phyloP scores from a whole-genome alignment of 1,284 basidiomycete genomes.

The Sporisorium scitamineum region DNA sequence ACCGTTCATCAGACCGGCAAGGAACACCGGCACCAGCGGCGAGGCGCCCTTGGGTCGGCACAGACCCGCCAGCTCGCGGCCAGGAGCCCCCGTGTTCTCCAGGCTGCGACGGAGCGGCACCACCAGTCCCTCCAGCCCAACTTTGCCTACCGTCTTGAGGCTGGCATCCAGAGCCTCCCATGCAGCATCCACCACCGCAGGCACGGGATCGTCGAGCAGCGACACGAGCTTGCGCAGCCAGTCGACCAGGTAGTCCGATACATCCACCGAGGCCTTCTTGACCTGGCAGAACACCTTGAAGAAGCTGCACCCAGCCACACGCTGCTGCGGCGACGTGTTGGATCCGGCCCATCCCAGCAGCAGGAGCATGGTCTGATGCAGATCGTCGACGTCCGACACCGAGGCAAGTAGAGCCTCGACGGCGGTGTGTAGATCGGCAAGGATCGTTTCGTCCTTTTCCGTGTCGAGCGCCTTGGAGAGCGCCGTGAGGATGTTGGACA shows the following conservation, averaged over 20 bases:
- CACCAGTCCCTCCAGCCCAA: conserved; percentile 80
- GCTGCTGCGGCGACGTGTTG: conserved; percentile 47
- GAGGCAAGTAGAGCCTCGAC: conserved; percentile 57
- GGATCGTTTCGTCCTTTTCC: conserved; percentile 55
- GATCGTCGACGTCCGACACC: conserved; percentile 58
- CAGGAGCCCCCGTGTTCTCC: conserved; percentile 85
- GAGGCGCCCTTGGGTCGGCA: conserved; percentile 89
- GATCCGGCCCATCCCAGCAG: conserved; percentile 66
- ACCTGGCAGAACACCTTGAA: conserved; percentile 61
- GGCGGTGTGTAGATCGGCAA: conserved; percentile 41
- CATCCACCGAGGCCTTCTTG: conserved; percentile 52
- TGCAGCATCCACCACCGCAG: conserved; percentile 82
- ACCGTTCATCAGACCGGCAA: conserved; percentile 77
- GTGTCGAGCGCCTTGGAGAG: conserved; percentile 60
- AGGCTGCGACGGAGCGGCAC: conserved; percentile 85
- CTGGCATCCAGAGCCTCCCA: conserved; percentile 87
- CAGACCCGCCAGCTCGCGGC: conserved; percentile 85
- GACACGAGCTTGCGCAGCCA: conserved; percentile 95
- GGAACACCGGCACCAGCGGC: conserved; percentile 87
- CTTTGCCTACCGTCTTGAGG: conserved; percentile 90
- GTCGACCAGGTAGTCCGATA: conserved; percentile 80
- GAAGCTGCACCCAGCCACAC: conserved; percentile 57
- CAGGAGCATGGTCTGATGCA: conserved; percentile 67
- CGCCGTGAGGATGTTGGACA: conserved; percentile 62
- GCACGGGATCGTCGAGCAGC: conserved; percentile 82